These are phyloP conservation scores for Inonotus obliquus DNA, from an alignment of 1,284 basidiomycete genomes.

Conservation along the genomic window DNA sequence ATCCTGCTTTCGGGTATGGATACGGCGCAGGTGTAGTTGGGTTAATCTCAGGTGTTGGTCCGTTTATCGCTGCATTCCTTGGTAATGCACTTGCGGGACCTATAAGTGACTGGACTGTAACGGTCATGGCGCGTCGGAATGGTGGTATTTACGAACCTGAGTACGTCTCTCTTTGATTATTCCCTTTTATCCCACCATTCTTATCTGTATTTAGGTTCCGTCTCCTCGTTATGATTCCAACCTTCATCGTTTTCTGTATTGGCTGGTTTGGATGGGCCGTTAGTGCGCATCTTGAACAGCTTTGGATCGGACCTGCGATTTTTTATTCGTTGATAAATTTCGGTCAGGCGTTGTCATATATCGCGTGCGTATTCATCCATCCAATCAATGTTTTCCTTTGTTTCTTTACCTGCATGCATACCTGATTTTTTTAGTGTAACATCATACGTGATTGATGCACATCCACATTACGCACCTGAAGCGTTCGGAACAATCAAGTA, in stretches of 20 bases:
- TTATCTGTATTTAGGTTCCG: constrained; percentile 13
- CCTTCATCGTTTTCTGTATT: constrained; percentile 17
- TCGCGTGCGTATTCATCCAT: constrained; percentile 16
- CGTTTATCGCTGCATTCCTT: constrained; percentile 19
- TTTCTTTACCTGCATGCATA: background rate
- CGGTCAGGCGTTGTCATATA: constrained; percentile 12
- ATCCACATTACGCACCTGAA: constrained; percentile 14
- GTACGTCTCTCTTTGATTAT: constrained; percentile 6
- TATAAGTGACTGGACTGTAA: constrained; percentile 19
- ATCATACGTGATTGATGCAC: constrained; percentile 22
- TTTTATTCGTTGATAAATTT: constrained; percentile 23
- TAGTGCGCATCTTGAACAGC: constrained; percentile 17
- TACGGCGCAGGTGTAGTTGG: constrained; percentile 18
- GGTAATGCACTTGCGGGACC: constrained; percentile 19
- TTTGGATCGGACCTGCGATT: constrained; percentile 22
- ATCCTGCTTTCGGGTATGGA: constrained; percentile 18
- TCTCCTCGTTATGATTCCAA: constrained; percentile 19
- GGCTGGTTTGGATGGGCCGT: constrained; percentile 23
- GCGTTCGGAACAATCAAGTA: constrained; percentile 13
- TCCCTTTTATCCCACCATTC: too few species aligned
- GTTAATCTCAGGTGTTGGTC: constrained; percentile 20
- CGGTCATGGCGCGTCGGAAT: constrained; percentile 16
- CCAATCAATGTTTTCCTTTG: background rate
- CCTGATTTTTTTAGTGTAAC: constrained; percentile 16
- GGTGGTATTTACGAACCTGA: constrained; percentile 20